These are phyloP conservation scores for Cyclotella cryptica DNA, from an alignment of 108 stramenopile species.

Conservation along the genomic window DNA sequence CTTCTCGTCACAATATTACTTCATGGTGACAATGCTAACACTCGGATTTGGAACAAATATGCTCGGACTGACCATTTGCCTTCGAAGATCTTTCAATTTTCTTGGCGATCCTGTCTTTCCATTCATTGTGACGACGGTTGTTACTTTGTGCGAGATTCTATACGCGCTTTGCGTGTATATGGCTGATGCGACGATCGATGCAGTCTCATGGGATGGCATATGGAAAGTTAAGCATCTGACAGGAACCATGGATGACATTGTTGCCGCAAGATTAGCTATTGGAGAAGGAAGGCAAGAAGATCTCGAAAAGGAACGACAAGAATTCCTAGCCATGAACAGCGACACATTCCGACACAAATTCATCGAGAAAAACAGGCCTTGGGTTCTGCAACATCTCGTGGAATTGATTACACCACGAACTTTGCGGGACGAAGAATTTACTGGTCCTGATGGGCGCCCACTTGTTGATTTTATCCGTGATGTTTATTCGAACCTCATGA, in stretches of 20 bases:
- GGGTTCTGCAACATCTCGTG: slow-evolving; percentile 86
- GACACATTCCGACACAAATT: slow-evolving; percentile 87
- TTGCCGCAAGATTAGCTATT: slow-evolving; percentile 89
- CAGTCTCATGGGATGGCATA: slow-evolving; percentile 76
- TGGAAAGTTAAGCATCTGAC: slow-evolving; percentile 77
- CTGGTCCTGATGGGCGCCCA: slow-evolving; percentile 67
- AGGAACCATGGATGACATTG: slow-evolving; percentile 87
- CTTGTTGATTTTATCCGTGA: slow-evolving; percentile 77
- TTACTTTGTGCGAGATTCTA: slow-evolving; percentile 62
- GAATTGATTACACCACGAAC: slow-evolving; percentile 84
- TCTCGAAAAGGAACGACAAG: slow-evolving; percentile 84
- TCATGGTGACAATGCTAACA: slow-evolving; percentile 71
- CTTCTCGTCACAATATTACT: slow-evolving; percentile 89
- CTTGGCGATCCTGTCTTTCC: slow-evolving; percentile 79
- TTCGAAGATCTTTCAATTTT: slow-evolving; percentile 74
- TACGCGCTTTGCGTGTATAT: slow-evolving; percentile 50
- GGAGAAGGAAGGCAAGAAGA: slow-evolving; percentile 88
- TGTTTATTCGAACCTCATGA: slow-evolving; percentile 80
- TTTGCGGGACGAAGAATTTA: slow-evolving; percentile 46
- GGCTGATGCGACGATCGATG: slow-evolving; percentile 51
- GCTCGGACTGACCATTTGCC: slow-evolving; percentile 75
- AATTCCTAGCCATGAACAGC: slow-evolving; percentile 83
- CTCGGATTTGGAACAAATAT: slow-evolving; percentile 74
- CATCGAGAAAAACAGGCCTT: slow-evolving; percentile 89
- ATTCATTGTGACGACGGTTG: slow-evolving; percentile 66